Conservation (phyloP, 2,329 filamentous ascomycete genomes). For the Hypoxylon sp. region DNA sequence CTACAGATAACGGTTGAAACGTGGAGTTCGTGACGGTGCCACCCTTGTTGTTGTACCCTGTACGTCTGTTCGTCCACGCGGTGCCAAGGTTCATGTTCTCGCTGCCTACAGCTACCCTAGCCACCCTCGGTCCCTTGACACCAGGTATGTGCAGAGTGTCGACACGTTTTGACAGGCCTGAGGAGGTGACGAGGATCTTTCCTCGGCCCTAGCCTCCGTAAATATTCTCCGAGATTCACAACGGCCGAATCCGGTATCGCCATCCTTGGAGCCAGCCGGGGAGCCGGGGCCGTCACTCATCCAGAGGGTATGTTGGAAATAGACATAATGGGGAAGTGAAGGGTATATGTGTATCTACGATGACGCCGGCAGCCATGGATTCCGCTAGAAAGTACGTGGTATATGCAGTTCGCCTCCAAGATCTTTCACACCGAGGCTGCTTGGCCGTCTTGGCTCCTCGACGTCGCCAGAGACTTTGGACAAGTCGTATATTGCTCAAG, state of each 20-base stretch:
- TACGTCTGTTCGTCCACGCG: conserved; percentile 26
- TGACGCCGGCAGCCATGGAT: conserved; percentile 9
- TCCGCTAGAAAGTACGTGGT: conserved; percentile 16
- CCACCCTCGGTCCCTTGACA: conserved; percentile 25
- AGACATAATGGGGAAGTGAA: conserved; percentile 27
- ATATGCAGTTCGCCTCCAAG: conserved; percentile 25
- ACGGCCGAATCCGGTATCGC: conserved; percentile 38
- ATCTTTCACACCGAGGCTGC: conserved; percentile 33
- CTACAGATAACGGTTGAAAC: conserved; percentile 41
- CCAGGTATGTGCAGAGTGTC: conserved; percentile 11
- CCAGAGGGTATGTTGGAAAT: conserved; percentile 11
- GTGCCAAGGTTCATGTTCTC: conserved; percentile 36
- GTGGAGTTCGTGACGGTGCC: conserved; percentile 38
- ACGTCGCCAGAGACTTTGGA: conserved; percentile 33
- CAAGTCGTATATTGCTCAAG: conserved; percentile 38
- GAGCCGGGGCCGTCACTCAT: conserved; percentile 27
- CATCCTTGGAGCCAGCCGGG: conserved; percentile 27
- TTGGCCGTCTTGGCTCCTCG: conserved; percentile 24
- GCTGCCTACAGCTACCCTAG: conserved; percentile 29
- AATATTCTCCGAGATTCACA: conserved; percentile 48
- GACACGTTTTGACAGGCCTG: conserved; percentile 32
- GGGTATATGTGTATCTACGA: conserved; percentile 28
- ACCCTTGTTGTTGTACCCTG: conserved; percentile 34
- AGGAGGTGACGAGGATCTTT: conserved; percentile 39
- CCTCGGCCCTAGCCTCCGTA: conserved; percentile 43